Base-by-base conservation (phyloP, 2,329 filamentous ascomycete species). In the Aspergillus alliaceus region DNA sequence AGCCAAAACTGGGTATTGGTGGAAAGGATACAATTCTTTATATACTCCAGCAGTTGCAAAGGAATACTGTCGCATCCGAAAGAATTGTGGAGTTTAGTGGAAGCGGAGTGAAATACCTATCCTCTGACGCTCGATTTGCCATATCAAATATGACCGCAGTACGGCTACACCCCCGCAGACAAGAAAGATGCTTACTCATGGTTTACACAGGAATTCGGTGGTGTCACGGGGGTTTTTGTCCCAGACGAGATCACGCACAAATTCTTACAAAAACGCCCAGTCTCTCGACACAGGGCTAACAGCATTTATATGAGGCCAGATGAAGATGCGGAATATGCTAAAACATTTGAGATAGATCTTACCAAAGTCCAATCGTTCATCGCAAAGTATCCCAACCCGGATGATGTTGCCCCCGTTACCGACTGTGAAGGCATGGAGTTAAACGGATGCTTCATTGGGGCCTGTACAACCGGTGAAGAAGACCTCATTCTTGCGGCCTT, bases 11-110 rank as follows among this genome's bases (percentile, higher is more conserved):
- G 6, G 77, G 77, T 0, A 71, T 80, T 11, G 72, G 76, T 0
- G 79, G 79, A 0, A 81, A 81, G 58, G 79, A 81, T 53, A 70
- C 76, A 18, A 80, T 81, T 34, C 69, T 80, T 1, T 72, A 80
- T 52, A 74, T 81, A 6, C 57, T 81, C 31, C 65, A 73, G 48
- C 61, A 77, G 47, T 63, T 80, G 27, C 80, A 79, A 64, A 62
- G 78, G 18, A 80, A 81, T 54, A 80, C 77, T 0, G 72, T 80
- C 5, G 79, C 79, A 1, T 70, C 73, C 0, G 73, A 80, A 18
- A 64, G 78, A 4, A 72, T 78, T 6, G 78, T 81, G 2, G 79
- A 81, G 62, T 81, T 77, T 53, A 72, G 67, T 4, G 79, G 79
- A 0, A 71, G 76, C 0, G 77, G 79, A 0, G 59, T 75, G 1